These are phyloP conservation scores for Cyberlindnera saturnus DNA, from an alignment of 805 yeast species.

Conservation along the genomic window DNA sequence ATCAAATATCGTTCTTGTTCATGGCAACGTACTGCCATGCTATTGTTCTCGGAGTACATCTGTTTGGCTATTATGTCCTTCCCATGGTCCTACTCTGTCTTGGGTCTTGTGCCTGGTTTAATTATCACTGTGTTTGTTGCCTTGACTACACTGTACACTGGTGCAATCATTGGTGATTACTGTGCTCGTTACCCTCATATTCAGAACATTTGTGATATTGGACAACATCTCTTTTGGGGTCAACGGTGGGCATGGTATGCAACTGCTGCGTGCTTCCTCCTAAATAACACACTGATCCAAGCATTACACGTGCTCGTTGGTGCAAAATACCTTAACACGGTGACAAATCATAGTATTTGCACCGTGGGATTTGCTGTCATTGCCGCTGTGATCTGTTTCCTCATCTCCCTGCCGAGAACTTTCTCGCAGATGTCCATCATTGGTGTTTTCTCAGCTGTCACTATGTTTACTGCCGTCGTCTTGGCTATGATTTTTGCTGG, in stretches of 20 bases:
- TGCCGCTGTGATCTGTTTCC: constrained; percentile 41
- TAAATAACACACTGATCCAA: constrained; percentile 52
- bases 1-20: constrained; percentile 48
- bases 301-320: constrained; percentile 57
- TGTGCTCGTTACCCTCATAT: constrained; percentile 48
- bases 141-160: constrained; percentile 47
- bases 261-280: constrained; percentile 47
- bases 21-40: constrained; percentile 56
- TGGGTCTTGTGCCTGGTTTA: constrained; percentile 54
- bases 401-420: constrained; percentile 51
- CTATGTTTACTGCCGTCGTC: constrained; percentile 53
- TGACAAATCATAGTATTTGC: constrained; percentile 43
- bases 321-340: constrained; percentile 52
- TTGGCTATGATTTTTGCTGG: constrained; percentile 50
- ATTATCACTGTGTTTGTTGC: constrained; percentile 48
- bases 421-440: constrained; percentile 45
- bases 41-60: constrained; percentile 52
- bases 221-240: constrained; percentile 49
- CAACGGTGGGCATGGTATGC: constrained; percentile 48
- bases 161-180: constrained; percentile 47
- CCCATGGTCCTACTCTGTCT: constrained; percentile 58
- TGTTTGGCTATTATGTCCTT: constrained; percentile 61
- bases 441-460: constrained; percentile 47
- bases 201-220: constrained; percentile 52
- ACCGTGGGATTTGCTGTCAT: constrained; percentile 48